Base-by-base conservation (phyloP, 805 yeast genomes). In the Pachysolen tannophilus region DNA sequence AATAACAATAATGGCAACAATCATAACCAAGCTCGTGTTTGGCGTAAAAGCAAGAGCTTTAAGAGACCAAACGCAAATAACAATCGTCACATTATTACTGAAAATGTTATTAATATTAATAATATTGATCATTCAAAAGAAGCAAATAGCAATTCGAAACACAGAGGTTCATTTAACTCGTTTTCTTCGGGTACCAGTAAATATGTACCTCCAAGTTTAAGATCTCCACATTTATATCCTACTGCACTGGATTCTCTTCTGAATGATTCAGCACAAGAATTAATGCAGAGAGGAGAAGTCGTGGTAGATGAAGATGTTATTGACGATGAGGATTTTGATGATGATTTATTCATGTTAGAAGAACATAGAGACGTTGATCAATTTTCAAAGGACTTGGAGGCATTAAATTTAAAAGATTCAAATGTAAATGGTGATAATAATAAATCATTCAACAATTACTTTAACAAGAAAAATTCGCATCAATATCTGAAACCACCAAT, bases 161-260 rank as follows among this genome's bases (percentile, higher is more conserved):
- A 23, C 10, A 28, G 36, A 28, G 28, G 25, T 19, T 37, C 40
- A 5, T 8, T n/a, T 7, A 26, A 27, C 18, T 32, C 33, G 9
- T 33, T 28, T 25, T 49, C 58, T 3, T 45, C 54, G 5, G 50
- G 68, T 5, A 56, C 64, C 26, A 82, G 82, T 3, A 78, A 75
- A 49, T 80, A 81, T 46, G 61, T 81, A 26, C 88, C 88, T 15
- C 87, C 87, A n/a, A 78, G 72, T 47, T 60, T 79, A 43, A 65
- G 87, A 50, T 69, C 73, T 0, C 69, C 78, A 6, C 48, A 43
- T 28, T 30, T 43, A 8, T 45, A 44, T 14, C 14, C 40, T 20
- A 45, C 43, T 19, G 18, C 48, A 11, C 45, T 42, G 4, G 29
- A 26, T 14, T 32, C 35, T 7, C 11, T 28, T 28, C 21, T 21